Conservation (phyloP, 202 grass and related monocot genomes). For the Schoenoplectus tabernaemontani region DNA sequence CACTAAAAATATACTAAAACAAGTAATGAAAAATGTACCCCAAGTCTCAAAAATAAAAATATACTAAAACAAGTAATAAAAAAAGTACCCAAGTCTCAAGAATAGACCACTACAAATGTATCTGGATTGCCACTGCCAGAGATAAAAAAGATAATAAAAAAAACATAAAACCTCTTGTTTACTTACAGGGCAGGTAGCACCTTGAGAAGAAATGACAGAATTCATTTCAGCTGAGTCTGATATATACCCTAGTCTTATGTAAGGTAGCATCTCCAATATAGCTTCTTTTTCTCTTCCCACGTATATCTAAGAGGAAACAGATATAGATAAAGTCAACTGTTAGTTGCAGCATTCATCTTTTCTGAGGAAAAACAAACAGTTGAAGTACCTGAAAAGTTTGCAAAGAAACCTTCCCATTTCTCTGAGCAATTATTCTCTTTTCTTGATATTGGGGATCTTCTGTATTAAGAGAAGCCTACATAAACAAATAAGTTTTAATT, state of each 20-base stretch:
- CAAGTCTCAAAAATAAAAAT: background rate
- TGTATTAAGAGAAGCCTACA: constrained; percentile 84
- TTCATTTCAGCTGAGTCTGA: constrained; percentile 93
- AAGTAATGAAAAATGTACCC: background rate
- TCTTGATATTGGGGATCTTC: constrained; percentile 99
- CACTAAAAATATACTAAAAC: background rate
- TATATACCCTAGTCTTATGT: constrained; percentile 81
- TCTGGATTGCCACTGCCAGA: background rate
- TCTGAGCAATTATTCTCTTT: constrained; percentile 97
- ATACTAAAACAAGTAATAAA: background rate
- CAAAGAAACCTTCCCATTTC: constrained; percentile 85
- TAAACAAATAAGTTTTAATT: constrained; percentile 11
- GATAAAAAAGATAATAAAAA: too few species aligned
- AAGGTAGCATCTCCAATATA: constrained; percentile 87
- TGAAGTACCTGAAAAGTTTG: constrained; percentile 78
- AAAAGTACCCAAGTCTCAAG: background rate
- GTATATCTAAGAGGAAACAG: constrained; percentile 43
- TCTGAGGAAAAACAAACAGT: background rate
- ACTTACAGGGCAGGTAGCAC: constrained; percentile 85
- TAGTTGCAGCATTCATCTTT: background rate
- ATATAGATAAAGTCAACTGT: constrained; percentile 26
- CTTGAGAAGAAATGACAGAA: constrained; percentile 77
- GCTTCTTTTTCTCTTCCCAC: constrained; percentile 85
- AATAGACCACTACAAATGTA: background rate
- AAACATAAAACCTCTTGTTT: background rate